Percentiles rank a stretch among this genome's conserved stretches.
phyloP scores from a whole-genome alignment of 2,329 filamentous ascomycete genomes.

The Raffaelea ambrosiae region DNA sequence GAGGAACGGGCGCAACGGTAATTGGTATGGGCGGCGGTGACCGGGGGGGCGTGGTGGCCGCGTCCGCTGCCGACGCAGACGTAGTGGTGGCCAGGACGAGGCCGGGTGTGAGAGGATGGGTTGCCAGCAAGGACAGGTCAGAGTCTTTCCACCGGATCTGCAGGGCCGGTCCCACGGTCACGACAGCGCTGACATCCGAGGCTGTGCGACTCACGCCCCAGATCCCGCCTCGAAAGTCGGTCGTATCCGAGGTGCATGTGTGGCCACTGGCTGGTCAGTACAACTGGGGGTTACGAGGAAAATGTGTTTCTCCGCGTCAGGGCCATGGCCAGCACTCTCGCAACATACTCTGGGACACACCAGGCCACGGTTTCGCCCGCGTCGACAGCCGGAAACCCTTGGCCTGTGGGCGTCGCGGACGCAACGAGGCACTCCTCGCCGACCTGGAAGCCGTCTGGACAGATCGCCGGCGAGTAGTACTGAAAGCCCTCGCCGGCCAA shows the following conservation, averaged over 20 bases:
- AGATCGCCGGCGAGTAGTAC: slow-evolving; percentile 32
- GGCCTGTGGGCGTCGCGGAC: slow-evolving; percentile 4
- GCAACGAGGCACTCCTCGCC: slow-evolving; percentile 20
- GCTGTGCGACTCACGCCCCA: slow-evolving; percentile 23
- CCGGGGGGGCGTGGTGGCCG: not conserved
- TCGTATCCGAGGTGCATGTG: slow-evolving; percentile 29
- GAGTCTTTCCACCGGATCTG: slow-evolving; percentile 28
- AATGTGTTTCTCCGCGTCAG: too few species aligned
- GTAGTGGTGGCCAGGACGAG: slow-evolving; percentile 13
- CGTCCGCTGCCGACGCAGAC: not conserved
- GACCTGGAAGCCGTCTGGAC: slow-evolving; percentile 26
- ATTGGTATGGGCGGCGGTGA: too few species aligned
- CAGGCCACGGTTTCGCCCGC: slow-evolving; percentile 14
- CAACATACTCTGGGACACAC: slow-evolving; percentile 16
- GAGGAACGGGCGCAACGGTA: too few species aligned
- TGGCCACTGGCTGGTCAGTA: slow-evolving; percentile 19
- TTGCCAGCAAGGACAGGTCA: slow-evolving; percentile 24
- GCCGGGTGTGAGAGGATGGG: slow-evolving; percentile 27
- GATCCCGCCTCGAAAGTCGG: slow-evolving; percentile 28
- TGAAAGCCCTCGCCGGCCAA: slow-evolving; percentile 25
- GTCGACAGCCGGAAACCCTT: slow-evolving; percentile 12
- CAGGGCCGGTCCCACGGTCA: slow-evolving; percentile 27
- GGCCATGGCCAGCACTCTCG: too few species aligned
- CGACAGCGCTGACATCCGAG: slow-evolving; percentile 9
- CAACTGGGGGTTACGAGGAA: too few species aligned